Conservation (phyloP, 257 asterid genomes). For the Petrea volubilis region DNA sequence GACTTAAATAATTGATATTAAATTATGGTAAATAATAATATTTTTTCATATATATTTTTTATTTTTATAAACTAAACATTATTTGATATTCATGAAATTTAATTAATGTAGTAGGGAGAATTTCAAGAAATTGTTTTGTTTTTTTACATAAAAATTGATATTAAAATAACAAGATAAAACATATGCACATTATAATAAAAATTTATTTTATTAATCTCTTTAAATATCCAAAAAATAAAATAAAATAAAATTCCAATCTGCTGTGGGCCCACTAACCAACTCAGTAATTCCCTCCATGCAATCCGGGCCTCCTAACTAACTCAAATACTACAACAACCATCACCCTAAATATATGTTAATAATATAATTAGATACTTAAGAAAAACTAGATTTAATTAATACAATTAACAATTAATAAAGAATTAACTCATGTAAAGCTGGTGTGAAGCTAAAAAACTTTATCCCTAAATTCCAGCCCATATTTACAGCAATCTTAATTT, state of each 20-base stretch:
- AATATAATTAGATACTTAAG: background rate
- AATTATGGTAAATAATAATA: too few species aligned
- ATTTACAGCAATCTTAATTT: background rate
- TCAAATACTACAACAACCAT: conserved; percentile 29
- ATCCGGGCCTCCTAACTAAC: conserved; percentile 60
- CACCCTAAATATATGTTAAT: background rate
- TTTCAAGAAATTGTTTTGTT: too few species aligned
- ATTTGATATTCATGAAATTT: too few species aligned
- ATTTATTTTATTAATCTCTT: background rate
- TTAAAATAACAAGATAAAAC: background rate
- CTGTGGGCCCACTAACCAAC: conserved; percentile 41
- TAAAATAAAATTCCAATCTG: conserved; percentile 19
- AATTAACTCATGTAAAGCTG: conserved; percentile 43
- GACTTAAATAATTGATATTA: too few species aligned
- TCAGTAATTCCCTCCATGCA: conserved; percentile 58
- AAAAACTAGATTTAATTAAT: conserved; percentile 4
- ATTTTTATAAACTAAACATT: too few species aligned
- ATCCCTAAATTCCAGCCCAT: conserved; percentile 2
- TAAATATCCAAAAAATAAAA: background rate
- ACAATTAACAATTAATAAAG: conserved; percentile 7
- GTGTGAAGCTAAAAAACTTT: conserved; percentile 19
- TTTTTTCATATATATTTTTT: too few species aligned
- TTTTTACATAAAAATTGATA: background rate
- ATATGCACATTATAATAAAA: background rate
- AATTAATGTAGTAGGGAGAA: too few species aligned